phyloP scores from a whole-genome alignment of 352 stramenopile species.

The Phytophthora agathidicida region DNA sequence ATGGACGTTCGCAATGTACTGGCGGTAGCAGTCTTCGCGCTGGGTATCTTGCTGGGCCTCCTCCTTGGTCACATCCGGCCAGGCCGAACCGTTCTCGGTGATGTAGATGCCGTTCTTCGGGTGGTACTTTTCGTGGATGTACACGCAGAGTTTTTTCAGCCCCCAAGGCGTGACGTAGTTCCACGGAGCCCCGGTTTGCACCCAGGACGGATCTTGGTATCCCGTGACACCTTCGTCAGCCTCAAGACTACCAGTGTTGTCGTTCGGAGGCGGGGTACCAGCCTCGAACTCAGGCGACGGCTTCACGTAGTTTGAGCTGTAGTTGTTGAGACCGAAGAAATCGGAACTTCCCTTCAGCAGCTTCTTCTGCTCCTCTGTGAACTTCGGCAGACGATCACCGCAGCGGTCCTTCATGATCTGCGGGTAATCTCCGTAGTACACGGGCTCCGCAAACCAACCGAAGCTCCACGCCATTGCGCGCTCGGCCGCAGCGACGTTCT shows the following conservation, averaged over 20 bases:
- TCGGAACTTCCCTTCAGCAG: constrained; percentile 85
- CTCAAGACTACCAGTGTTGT: constrained; percentile 35
- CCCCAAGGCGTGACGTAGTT: constrained; percentile 74
- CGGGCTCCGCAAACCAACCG: constrained; percentile 91
- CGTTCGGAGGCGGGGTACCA: constrained; percentile 26
- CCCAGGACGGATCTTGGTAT: constrained; percentile 48
- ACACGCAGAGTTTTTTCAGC: constrained; percentile 87
- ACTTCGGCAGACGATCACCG: constrained; percentile 83
- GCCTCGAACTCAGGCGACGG: constrained; percentile 41
- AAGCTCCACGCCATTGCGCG: constrained; percentile 87
- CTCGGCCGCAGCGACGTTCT: constrained; percentile 66
- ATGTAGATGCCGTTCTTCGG: constrained; percentile 77
- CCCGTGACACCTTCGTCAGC: constrained; percentile 42
- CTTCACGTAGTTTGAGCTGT: constrained; percentile 62
- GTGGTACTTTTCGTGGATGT: constrained; percentile 89
- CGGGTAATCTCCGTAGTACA: constrained; percentile 93
- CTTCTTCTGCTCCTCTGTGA: constrained; percentile 85
- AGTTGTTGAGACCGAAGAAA: constrained; percentile 96
- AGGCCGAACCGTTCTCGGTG: constrained; percentile 92
- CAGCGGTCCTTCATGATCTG: constrained; percentile 85
- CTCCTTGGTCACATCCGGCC: constrained; percentile 59
- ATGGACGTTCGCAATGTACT: constrained; percentile 77
- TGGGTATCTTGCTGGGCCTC: constrained; percentile 71
- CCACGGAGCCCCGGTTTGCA: constrained; percentile 80
- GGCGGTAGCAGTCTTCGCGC: constrained; percentile 76